A percentile compares a stretch with the other conserved stretches of the same genome.
Conservation (phyloP, 129 eudicot species). For the Silybum marianum region DNA sequence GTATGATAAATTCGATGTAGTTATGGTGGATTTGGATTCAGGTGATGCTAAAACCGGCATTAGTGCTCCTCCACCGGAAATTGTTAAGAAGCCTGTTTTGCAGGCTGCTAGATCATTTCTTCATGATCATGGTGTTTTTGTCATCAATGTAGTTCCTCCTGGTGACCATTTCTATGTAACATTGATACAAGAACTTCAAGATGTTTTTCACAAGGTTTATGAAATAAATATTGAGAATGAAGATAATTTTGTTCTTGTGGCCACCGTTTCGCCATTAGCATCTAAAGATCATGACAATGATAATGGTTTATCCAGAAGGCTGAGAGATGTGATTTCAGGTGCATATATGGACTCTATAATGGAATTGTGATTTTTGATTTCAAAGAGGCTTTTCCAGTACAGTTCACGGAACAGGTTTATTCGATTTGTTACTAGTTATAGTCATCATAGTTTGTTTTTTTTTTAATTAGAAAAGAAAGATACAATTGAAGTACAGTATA, state of each 20-base stretch:
- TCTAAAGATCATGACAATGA: slow-evolving; percentile 25
- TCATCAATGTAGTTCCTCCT: slow-evolving; percentile 67
- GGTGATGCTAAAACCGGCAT: slow-evolving; percentile 56
- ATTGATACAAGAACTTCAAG: slow-evolving; percentile 44
- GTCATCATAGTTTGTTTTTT: slow-evolving; percentile 12
- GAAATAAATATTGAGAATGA: slow-evolving; percentile 68
- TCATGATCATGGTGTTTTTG: slow-evolving; percentile 53
- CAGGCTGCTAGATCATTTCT: slow-evolving; percentile 44
- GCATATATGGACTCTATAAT: slow-evolving; percentile 49
- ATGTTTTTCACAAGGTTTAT: slow-evolving; percentile 56
- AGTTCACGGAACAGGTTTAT: not conserved
- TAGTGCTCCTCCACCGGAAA: slow-evolving; percentile 75
- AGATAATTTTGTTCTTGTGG: slow-evolving; percentile 80
- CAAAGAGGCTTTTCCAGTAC: not conserved
- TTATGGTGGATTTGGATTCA: slow-evolving; percentile 97
- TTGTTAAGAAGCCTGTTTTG: slow-evolving; percentile 54
- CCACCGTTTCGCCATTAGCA: slow-evolving; percentile 41
- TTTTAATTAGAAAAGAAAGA: not conserved
- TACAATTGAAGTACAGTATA: not conserved
- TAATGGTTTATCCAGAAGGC: slow-evolving; percentile 36
- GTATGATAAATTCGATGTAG: slow-evolving; percentile 51
- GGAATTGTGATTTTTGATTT: slow-evolving; percentile 37
- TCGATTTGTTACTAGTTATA: not conserved
- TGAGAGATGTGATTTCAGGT: slow-evolving; percentile 48
- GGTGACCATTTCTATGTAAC: slow-evolving; percentile 38